phyloP scores from a whole-genome alignment of 306 rosid genomes.

The Fagus sylvatica region DNA sequence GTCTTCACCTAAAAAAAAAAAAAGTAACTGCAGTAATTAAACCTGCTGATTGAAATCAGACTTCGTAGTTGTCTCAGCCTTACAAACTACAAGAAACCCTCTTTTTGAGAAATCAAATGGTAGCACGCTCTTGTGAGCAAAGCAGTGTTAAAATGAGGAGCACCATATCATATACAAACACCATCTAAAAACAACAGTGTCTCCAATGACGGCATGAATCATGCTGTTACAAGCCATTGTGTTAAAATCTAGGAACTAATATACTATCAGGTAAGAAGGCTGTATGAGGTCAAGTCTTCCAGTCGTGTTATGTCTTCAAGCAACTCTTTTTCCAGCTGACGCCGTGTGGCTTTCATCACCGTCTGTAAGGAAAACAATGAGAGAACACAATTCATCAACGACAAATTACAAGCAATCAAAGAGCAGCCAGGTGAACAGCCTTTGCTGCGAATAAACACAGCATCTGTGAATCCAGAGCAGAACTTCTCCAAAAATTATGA shows the following conservation, averaged over 20 bases:
- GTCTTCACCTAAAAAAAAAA: conserved; percentile 23
- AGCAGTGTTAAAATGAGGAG: conserved; percentile 27
- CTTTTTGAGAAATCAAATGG: conserved; percentile 38
- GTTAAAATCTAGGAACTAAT: conserved; percentile 24
- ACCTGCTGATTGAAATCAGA: conserved; percentile 36
- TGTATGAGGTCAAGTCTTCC: conserved; percentile 86
- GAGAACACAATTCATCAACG: conserved; percentile 21
- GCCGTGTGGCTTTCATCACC: conserved; percentile 94
- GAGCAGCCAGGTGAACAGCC: not conserved
- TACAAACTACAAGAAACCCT: conserved; percentile 27
- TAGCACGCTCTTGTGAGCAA: conserved; percentile 34
- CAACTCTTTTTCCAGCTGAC: conserved; percentile 94
- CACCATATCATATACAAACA: conserved; percentile 53
- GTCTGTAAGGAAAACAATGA: conserved; percentile 50
- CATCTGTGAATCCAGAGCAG: not conserved
- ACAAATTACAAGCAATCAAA: conserved; percentile 14
- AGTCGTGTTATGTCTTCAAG: conserved; percentile 67
- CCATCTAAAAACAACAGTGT: conserved; percentile 33
- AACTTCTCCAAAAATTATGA: not conserved
- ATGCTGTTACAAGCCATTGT: conserved; percentile 27
- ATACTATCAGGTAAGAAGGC: conserved; percentile 68
- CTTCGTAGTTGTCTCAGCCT: conserved; percentile 23
- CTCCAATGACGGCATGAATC: conserved; percentile 14
- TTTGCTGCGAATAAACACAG: conserved; percentile 20
- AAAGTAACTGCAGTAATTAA: conserved; percentile 29